Evolutionary conservation across 768 basidiomycete genomes (phyloP).

Genomic region (Clavulina sp.): DNA sequence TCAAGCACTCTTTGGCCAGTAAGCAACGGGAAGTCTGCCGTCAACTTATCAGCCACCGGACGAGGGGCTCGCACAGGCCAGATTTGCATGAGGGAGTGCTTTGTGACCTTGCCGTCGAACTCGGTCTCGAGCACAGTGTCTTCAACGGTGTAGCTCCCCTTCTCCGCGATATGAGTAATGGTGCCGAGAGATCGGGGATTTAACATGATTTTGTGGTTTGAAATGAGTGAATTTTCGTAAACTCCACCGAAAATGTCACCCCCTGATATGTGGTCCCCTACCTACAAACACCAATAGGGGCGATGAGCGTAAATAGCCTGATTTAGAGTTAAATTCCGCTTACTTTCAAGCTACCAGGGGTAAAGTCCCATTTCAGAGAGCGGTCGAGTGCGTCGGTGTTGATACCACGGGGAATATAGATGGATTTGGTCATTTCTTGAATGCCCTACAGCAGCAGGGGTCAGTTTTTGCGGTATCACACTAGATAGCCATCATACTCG

Average conservation of each 20-base stretch:
- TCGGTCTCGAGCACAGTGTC: conserved; percentile 95
- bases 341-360: conserved; percentile 63
- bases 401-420: conserved; percentile 98
- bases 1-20: conserved; percentile 97
- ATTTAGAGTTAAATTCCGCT: conserved; percentile 1
- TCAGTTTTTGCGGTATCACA: no score
- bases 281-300: conserved; percentile 24
- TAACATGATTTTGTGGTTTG: conserved; percentile 96
- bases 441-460: conserved; percentile 41
- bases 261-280: conserved; percentile 93
- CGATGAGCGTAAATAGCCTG: neutral
- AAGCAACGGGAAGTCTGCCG: conserved; percentile 76
- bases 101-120: conserved; percentile 83
- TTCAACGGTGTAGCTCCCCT: conserved; percentile 85
- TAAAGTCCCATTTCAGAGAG: conserved; percentile 86
- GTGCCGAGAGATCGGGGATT: conserved; percentile 88
- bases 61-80: conserved; percentile 99
- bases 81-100: conserved; percentile 93
- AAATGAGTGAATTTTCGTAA: conserved; percentile 91
- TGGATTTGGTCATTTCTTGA: conserved; percentile 94
- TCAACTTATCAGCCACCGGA: conserved; percentile 88
- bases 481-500: conserved; percentile 34
- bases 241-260: conserved; percentile 93
- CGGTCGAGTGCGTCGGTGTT: conserved; percentile 92
- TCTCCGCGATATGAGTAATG: conserved; percentile 82